Base-by-base conservation (phyloP, 1,139 yeast genomes). In the Yamadazyma oceani region DNA sequence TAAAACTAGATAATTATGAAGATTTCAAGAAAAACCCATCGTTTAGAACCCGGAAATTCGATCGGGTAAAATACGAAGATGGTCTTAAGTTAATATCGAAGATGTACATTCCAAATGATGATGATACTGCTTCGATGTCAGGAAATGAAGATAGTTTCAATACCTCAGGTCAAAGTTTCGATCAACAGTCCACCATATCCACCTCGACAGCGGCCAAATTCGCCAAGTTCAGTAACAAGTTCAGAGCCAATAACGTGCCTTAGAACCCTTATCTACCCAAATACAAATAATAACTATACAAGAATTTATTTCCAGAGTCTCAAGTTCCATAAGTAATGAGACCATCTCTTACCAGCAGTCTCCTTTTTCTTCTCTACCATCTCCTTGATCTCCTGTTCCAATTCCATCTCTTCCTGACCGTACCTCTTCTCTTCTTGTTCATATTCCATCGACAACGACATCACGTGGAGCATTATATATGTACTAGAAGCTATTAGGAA, bases 401-500 rank as follows among this genome's bases (percentile, higher is more conserved):
- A 53, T 6, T 35, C 44, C 16, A 41, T 44, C 2, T 70, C 60
- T 39, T 52, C 45, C n/a, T 35, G 46, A 17, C 44, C 45, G n/a
- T 66, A 49, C 26, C 46, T 50, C 17, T 41, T 40, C 47, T 63
- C 60, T 28, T 53, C 55, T 30, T 66, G 66, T 3, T 54, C 55
- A 38, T 59, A 57, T 46, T 67, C 73, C 25, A 66, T 48, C 10
- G 53, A 45, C 17, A 54, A 51, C 64, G 72, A 66, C 10, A 60
- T 37, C 1, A 65, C 51, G 44, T 71, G 70, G 31, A 70, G 53
- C 5, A 57, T 46, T 47, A 70, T 58, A 48, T 66, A 71, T 0
- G 73, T 57, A 1, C 70, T 54, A 3, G 72, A 62, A 3, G 76
- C 74, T 17, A 70, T 48, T 22, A 70, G 58, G 37, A 71, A 66